Conservation (phyloP, 208 protist species). For the Tritrichomonas foetus region DNA sequence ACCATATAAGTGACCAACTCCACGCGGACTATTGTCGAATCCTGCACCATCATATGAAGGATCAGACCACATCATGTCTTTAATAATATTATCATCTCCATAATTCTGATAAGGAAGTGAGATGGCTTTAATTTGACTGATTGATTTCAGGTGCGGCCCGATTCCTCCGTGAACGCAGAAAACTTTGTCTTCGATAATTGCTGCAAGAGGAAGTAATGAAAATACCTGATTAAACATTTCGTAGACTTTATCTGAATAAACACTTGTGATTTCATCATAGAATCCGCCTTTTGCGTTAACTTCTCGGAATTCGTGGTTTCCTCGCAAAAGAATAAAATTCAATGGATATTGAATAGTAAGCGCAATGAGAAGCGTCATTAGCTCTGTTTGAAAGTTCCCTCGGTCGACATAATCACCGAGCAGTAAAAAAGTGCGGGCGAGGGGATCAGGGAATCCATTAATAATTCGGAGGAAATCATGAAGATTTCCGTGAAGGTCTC, state of each 20-base stretch:
- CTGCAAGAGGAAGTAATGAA: neutral
- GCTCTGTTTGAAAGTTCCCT: neutral
- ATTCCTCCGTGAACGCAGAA: slow-evolving; percentile 14
- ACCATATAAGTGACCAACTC: no score
- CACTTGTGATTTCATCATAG: neutral
- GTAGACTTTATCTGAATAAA: slow-evolving; percentile 48
- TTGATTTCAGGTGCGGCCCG: neutral
- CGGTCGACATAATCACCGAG: slow-evolving; percentile 29
- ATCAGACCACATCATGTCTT: no score
- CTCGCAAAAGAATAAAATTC: neutral
- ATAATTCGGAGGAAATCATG: neutral
- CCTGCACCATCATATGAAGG: no score
- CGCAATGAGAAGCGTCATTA: neutral
- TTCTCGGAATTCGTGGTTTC: neutral
- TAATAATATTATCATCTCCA: no score
- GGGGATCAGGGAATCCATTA: neutral
- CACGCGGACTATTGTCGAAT: no score
- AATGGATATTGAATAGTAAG: neutral
- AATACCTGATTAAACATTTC: neutral
- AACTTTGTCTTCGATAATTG: neutral
- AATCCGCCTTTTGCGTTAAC: neutral
- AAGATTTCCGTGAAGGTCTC: neutral
- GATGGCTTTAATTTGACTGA: neutral
- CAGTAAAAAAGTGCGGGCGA: neutral
- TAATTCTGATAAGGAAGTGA: no score